A percentile compares a stretch with the other conserved stretches of the same genome.
Conservation (phyloP, 441 rosid species). For the Eugenia klotzschiana region DNA sequence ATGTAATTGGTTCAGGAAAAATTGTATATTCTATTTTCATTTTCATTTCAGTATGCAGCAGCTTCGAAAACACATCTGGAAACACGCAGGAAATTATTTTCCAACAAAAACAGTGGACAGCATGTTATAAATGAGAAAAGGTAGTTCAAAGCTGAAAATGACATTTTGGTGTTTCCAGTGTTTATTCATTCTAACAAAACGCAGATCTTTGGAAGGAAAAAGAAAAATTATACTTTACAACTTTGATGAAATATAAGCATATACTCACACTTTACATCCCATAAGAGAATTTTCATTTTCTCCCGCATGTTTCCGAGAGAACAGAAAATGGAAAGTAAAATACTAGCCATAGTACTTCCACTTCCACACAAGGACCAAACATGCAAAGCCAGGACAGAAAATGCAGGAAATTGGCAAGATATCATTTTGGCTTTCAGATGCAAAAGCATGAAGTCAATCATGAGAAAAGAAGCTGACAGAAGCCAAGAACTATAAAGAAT, state of each 20-base stretch:
- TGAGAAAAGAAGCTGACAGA: neutral
- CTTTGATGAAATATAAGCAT: neutral
- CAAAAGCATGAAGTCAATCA: neutral
- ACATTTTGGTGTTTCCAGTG: neutral
- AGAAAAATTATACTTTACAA: neutral
- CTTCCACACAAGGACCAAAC: neutral
- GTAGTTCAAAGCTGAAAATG: neutral
- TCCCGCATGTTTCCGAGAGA: neutral
- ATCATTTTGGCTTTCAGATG: neutral
- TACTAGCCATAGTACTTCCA: neutral
- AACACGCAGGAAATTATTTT: neutral
- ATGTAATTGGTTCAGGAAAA: neutral
- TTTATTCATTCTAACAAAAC: neutral
- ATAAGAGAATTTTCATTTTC: neutral
- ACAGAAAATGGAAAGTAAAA: neutral
- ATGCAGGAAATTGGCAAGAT: neutral
- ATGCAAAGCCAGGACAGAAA: neutral
- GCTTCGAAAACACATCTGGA: neutral
- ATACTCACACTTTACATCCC: neutral
- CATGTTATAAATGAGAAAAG: neutral
- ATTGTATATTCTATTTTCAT: neutral
- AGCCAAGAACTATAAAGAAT: neutral
- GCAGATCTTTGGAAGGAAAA: neutral
- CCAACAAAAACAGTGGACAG: neutral
- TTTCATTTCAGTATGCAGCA: neutral